phyloP scores from a whole-genome alignment of 2,329 filamentous ascomycete genomes.

The Fusarium nurragi region DNA sequence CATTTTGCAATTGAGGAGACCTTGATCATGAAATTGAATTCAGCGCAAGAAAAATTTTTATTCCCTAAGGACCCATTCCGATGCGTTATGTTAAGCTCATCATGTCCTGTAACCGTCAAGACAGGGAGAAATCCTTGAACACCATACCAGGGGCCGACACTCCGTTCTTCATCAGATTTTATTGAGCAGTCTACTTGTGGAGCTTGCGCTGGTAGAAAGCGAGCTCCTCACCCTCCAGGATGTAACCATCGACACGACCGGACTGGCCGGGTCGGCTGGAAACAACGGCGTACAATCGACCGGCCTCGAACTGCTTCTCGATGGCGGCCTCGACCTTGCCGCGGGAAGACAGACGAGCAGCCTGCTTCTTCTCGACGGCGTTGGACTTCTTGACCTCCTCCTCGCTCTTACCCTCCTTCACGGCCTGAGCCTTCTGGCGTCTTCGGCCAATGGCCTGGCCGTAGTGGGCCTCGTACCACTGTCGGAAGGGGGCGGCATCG shows the following conservation, averaged over 20 bases:
- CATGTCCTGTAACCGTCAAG: conserved; percentile 50
- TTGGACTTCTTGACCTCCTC: conserved; percentile 93
- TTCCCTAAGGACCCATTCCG: conserved; percentile 53
- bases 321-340: conserved; percentile 94
- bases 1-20: conserved; percentile 31
- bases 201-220: conserved; percentile 99
- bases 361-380: conserved; percentile 95
- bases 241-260: conserved; percentile 95
- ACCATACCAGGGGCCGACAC: conserved; percentile 48
- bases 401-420: conserved; percentile 68
- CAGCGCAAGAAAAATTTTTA: conserved; percentile 50
- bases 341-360: conserved; percentile 78
- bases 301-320: conserved; percentile 99
- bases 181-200: conserved; percentile 80
- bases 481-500: conserved; percentile 98
- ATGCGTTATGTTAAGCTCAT: conserved; percentile 52
- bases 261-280: conserved; percentile 95
- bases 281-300: conserved; percentile 94
- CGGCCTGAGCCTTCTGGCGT: conserved; percentile 81
- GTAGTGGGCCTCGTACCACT: conserved; percentile 99
- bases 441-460: conserved; percentile 87
- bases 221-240: conserved; percentile 98
- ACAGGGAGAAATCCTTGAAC: conserved; percentile 52
- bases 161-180: conserved; percentile 36
- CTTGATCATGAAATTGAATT: conserved; percentile 47